Conservation (phyloP, 805 yeast species). For the Teunomyces lycoperdinae region DNA sequence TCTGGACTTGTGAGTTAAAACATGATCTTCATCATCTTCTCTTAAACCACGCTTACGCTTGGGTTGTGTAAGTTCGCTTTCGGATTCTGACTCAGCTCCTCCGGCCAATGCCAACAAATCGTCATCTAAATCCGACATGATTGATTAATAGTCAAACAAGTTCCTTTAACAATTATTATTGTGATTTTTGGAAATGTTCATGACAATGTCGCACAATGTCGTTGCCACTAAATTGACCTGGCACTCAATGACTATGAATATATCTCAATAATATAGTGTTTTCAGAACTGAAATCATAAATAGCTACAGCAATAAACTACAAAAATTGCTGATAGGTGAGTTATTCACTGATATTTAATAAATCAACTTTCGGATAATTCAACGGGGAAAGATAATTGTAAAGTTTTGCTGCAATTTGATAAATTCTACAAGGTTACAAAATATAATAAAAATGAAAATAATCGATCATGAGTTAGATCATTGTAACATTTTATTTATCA, state of each 20-base stretch:
- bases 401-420: too few species aligned
- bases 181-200: not conserved
- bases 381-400: too few species aligned
- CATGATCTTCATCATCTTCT: constrained; percentile 30
- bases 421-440: too few species aligned
- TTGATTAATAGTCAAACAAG: not conserved
- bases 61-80: constrained; percentile 14
- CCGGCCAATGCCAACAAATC: constrained; percentile 91
- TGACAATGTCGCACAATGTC: constrained; percentile 2
- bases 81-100: constrained; percentile 37
- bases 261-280: not conserved
- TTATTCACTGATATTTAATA: too few species aligned
- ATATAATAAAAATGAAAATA: too few species aligned
- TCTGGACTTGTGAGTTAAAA: constrained; percentile 29
- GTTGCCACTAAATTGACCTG: not conserved
- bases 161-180: not conserved
- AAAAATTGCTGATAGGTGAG: too few species aligned
- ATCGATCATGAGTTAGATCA: too few species aligned
- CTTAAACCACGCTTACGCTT: constrained; percentile 16
- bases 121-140: constrained; percentile 85
- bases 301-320: too few species aligned
- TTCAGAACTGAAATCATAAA: too few species aligned
- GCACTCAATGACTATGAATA: not conserved
- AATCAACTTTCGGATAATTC: too few species aligned
- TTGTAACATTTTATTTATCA: too few species aligned